Conservation (phyloP, 345 rosid species). For the Viola odorata region DNA sequence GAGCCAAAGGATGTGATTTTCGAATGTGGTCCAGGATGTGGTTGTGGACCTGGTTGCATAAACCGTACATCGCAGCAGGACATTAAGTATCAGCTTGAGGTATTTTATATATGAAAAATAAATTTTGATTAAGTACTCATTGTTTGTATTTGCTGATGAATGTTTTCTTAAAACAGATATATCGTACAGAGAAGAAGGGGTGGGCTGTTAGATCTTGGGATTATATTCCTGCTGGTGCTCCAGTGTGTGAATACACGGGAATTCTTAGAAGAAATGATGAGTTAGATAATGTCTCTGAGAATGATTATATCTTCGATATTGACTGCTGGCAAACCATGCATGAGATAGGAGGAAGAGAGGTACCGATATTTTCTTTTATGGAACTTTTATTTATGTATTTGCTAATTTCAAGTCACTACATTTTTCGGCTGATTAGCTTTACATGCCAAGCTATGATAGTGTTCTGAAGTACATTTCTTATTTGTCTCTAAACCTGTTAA, state of each 20-base stretch:
- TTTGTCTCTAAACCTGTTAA: neutral
- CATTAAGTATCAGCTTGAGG: conserved; percentile 23
- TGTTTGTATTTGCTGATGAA: neutral
- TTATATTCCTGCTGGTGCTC: conserved; percentile 27
- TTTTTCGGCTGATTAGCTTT: neutral
- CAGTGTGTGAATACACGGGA: conserved; percentile 22
- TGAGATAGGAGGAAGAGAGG: conserved; percentile 26
- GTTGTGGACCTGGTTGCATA: conserved; percentile 27
- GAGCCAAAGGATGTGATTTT: conserved; percentile 25
- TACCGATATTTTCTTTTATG: neutral
- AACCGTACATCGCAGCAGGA: conserved; percentile 23
- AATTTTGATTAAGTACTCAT: neutral
- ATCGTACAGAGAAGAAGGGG: conserved; percentile 23
- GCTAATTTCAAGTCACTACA: neutral
- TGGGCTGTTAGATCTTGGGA: conserved; percentile 31
- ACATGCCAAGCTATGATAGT: neutral
- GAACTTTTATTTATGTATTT: neutral
- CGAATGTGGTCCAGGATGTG: conserved; percentile 29
- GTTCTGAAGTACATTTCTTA: neutral
- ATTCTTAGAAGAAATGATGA: conserved; percentile 15
- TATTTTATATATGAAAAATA: neutral
- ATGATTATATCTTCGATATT: conserved; percentile 23
- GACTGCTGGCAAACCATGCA: conserved; percentile 29
- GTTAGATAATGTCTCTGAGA: conserved; percentile 18
- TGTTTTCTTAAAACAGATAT: conserved; percentile 11